Conservation (phyloP, 345 rosid genomes). For the Nephelium lappaceum region DNA sequence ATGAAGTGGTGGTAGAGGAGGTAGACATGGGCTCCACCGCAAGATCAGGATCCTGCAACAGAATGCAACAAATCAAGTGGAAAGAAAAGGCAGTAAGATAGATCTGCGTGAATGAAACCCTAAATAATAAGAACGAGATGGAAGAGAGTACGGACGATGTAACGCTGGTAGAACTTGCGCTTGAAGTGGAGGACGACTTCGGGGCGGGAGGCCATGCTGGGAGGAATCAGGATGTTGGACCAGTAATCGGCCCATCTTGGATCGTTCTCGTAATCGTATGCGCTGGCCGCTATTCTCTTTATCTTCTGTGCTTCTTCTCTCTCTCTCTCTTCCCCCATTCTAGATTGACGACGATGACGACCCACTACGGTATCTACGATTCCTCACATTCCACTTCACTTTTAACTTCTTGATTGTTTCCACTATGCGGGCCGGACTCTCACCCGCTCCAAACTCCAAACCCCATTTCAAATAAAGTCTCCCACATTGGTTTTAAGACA, state of each 20-base stretch:
- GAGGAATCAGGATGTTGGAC: constrained; percentile 93
- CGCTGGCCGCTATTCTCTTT: constrained; percentile 78
- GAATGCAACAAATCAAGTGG: neutral
- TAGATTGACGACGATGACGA: too few species aligned
- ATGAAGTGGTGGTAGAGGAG: constrained; percentile 63
- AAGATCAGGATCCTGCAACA: constrained; percentile 77
- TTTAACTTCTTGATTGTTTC: too few species aligned
- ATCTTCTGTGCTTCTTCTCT: constrained; percentile 84
- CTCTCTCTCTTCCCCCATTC: constrained; percentile 76
- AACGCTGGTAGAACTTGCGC: constrained; percentile 98
- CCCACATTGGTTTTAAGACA: too few species aligned
- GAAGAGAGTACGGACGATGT: constrained; percentile 44
- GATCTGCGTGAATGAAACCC: too few species aligned
- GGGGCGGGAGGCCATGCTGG: constrained; percentile 83
- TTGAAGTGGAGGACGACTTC: constrained; percentile 88
- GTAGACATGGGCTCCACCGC: constrained; percentile 84
- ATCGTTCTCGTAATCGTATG: constrained; percentile 90
- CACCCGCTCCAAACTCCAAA: too few species aligned
- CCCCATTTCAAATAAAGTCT: too few species aligned
- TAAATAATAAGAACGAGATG: neutral
- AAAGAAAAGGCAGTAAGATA: too few species aligned
- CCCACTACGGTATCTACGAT: too few species aligned
- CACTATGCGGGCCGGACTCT: too few species aligned
- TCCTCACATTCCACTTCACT: too few species aligned
- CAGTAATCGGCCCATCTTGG: constrained; percentile 88